A percentile compares a stretch with the other conserved stretches of the same genome.
Evolutionary conservation across 805 yeast species (phyloP).

Genomic region (Grigorovia humatica): DNA sequence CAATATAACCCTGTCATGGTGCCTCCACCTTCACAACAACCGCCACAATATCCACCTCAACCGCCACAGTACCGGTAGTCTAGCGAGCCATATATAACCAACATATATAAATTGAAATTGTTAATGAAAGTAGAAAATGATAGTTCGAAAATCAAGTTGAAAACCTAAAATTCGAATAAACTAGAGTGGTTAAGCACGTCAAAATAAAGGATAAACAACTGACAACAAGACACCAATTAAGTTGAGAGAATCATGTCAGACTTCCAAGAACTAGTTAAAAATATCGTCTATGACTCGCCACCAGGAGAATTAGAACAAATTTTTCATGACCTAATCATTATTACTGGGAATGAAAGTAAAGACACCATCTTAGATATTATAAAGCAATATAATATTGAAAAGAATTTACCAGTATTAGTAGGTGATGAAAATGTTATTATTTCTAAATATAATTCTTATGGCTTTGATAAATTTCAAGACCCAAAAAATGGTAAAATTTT

Average conservation of each 20-base stretch:
- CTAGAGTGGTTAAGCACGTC: background rate
- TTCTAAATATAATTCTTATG: conserved; percentile 39
- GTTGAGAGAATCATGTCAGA: conserved; percentile 2
- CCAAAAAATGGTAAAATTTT: conserved; percentile 38
- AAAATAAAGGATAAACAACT: background rate
- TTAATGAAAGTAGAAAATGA: background rate
- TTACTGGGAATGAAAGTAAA: conserved; percentile 33
- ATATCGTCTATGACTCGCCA: conserved; percentile 25
- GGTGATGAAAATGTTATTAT: conserved; percentile 32
- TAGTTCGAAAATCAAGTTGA: background rate
- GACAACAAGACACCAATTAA: background rate
- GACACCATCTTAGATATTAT: conserved; percentile 29
- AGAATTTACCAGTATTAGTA: conserved; percentile 24
- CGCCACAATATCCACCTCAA: conserved; percentile 3
- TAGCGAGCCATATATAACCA: background rate
- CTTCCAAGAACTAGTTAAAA: conserved; percentile 19
- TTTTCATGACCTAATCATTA: conserved; percentile 33
- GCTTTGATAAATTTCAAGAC: conserved; percentile 46
- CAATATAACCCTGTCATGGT: background rate
- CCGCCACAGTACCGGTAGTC: background rate
- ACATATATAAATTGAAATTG: background rate
- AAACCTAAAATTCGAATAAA: background rate
- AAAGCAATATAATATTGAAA: conserved; percentile 33
- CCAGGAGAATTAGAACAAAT: conserved; percentile 29
- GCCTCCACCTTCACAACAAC: conserved; percentile 3